Base-by-base conservation (phyloP, 768 basidiomycete species). In the Crassisporium funariophilum region DNA sequence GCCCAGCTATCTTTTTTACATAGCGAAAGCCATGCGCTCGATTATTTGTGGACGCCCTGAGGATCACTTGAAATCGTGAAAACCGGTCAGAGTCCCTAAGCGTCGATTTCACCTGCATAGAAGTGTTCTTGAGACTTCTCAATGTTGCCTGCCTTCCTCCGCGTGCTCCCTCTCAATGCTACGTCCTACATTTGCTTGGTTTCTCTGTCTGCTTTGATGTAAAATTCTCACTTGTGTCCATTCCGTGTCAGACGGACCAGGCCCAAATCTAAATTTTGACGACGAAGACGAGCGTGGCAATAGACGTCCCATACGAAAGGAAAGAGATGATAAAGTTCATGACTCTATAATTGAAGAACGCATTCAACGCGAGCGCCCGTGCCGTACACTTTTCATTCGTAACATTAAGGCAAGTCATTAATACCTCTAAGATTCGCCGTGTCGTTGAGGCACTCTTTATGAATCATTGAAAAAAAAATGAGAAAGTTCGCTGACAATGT, bases 381-480 rank as follows among this genome's bases (percentile, higher is more conserved):
- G 97, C 68, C 82, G 97, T 43, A 98, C 94, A 3, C 72, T 99
- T 24, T 99, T 99, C 63, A 94, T 98, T 55, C 84, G 97, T 58
- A 99, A 99, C 65, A 91, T 99, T 61, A 97, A 94, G 86, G 95
- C 90, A 71, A 86, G 91, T 76, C 47, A 34, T n/a, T n/a, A n/a
- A n/a, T 46, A 45, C 52, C 49, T 45, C 51, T 55, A 53, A 59
- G 57, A 50, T 59, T 63, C 49, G 44, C 43, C 22, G 21, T 34
- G 40, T 41, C 40, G 51, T 44, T 42, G 16, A 34, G 16, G 11
- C 52, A 33, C 44, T 48, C 27, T 52, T 48, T 41, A 27, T 10
- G 16, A 21, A 9, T 16, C 34, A 33, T 21, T 19, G 21, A 38
- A 33, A 35, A 23, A 52, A 10, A 46, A 27, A 10, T 21, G 52